Conservation (phyloP, 345 rosid species). For the Moricandia arvensis region DNA sequence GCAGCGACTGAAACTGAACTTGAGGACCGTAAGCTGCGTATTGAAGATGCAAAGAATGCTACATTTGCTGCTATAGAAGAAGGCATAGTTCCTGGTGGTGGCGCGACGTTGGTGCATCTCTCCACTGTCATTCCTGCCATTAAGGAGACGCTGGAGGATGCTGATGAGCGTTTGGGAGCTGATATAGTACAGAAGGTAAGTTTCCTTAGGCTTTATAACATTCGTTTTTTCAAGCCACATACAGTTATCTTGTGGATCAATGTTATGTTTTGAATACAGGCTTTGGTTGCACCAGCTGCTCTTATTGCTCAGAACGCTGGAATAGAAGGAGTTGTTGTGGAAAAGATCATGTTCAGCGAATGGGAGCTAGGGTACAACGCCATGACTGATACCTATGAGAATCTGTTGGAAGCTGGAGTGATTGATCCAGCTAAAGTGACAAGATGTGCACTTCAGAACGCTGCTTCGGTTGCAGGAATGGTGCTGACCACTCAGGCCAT, state of each 20-base stretch:
- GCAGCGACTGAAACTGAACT: conserved; percentile 99
- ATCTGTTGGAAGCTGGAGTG: conserved; percentile 83
- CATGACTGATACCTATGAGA: conserved; percentile 83
- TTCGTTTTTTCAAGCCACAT: neutral
- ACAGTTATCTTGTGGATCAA: neutral
- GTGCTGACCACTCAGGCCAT: conserved; percentile 97
- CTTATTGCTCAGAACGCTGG: conserved; percentile 96
- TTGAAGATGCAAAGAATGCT: conserved; percentile 97
- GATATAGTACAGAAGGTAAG: conserved; percentile 94
- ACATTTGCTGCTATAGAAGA: conserved; percentile 98
- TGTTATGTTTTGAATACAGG: conserved; percentile 43
- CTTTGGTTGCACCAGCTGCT: conserved; percentile 81
- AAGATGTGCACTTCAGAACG: conserved; percentile 88
- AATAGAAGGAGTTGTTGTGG: conserved; percentile 91
- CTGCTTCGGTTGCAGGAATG: conserved; percentile 98
- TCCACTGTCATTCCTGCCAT: conserved; percentile 63
- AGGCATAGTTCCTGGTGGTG: conserved; percentile 99
- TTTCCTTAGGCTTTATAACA: neutral
- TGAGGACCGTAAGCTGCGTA: conserved; percentile 88
- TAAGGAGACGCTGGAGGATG: conserved; percentile 70
- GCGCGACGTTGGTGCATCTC: conserved; percentile 88
- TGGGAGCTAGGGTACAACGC: conserved; percentile 98
- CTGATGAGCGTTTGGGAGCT: conserved; percentile 88
- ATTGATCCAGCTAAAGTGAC: conserved; percentile 96
- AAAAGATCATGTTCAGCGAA: conserved; percentile 65